Base-by-base conservation (phyloP, 345 rosid genomes). In the Eucalyptus tenuipes region DNA sequence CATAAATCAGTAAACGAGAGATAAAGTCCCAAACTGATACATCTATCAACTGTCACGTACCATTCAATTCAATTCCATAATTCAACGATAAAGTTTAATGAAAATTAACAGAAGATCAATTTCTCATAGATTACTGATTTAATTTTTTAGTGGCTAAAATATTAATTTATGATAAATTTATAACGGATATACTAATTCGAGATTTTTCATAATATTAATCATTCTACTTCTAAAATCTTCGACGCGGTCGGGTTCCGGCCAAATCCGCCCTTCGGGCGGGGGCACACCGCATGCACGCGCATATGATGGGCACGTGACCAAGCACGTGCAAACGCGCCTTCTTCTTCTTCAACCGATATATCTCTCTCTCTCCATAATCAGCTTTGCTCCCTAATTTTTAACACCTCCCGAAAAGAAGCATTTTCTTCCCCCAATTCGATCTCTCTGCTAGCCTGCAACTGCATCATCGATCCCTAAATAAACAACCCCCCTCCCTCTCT, bases 1-100 rank as follows among this genome's bases (percentile, higher is more conserved):
- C 5, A 22, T 29, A 22, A 24, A 55, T 55, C 0, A 2, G 2
- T 24, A 24, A 55, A 24, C 0, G 6, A 3, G 13, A 24, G 0
- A 0, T 55, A 55, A 55, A 55, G 6, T 27, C 1, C 29, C 29
- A 24, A 55, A 55, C 0, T 4, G 0, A 55, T 55, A 22, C 9
- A 55, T 10, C 29, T 10, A 22, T 22, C 6, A 9, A 24, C 0
- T 55, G 8, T 3, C 29, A 55, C 0, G 2, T 55, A 24, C 10
- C 29, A 55, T 24, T 13, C 1, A 11, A 55, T 24, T 6, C 2
- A 4, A 5, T 9, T 55, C 61, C 24, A 24, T 55, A 55, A 55
- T 55, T 55, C 0, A 1, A 55, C 0, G 0, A 25, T 24, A 55
- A 55, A 55, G 0, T 55, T 55, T 55, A 55, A 55, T 9, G 6